Conservation (phyloP, 257 asterid species). For the Fraxinus cuspidata region DNA sequence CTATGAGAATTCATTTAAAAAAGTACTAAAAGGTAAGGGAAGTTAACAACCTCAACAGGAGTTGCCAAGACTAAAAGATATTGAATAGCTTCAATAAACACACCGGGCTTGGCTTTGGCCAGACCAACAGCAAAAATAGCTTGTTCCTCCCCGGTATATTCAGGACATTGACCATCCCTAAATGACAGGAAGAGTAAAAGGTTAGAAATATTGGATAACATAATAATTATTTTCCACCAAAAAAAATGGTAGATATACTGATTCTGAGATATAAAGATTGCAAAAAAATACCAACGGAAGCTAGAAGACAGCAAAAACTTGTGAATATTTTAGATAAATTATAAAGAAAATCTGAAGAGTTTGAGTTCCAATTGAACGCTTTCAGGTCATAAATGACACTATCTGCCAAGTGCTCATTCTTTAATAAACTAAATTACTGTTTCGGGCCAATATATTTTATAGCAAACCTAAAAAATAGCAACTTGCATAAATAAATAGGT, state of each 20-base stretch:
- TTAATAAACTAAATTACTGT: not conserved
- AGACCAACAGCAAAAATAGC: conserved; percentile 94
- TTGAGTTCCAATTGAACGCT: not conserved
- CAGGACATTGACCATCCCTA: conserved; percentile 96
- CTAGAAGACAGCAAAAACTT: not conserved
- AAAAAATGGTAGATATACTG: conserved; percentile 12
- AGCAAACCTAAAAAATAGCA: not conserved
- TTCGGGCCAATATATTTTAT: not conserved
- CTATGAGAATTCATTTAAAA: conserved; percentile 9
- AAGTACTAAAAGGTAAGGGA: conserved; percentile 15
- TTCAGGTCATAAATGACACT: not conserved
- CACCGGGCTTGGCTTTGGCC: conserved; percentile 80
- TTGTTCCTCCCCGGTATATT: conserved; percentile 89
- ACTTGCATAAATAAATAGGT: not conserved
- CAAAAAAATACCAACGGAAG: conserved; percentile 3
- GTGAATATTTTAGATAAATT: not conserved
- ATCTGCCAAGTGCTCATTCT: not conserved
- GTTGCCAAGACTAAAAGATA: conserved; percentile 89
- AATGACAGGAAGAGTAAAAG: conserved; percentile 27
- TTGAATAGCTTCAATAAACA: conserved; percentile 93
- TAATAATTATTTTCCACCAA: not conserved
- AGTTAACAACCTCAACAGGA: conserved; percentile 78
- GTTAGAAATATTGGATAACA: conserved; percentile 20
- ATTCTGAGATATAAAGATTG: conserved; percentile 17
- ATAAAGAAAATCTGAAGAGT: not conserved